These are phyloP conservation scores for Gossypium gossypioides DNA, from an alignment of 441 rosid species.

Conservation along the genomic window DNA sequence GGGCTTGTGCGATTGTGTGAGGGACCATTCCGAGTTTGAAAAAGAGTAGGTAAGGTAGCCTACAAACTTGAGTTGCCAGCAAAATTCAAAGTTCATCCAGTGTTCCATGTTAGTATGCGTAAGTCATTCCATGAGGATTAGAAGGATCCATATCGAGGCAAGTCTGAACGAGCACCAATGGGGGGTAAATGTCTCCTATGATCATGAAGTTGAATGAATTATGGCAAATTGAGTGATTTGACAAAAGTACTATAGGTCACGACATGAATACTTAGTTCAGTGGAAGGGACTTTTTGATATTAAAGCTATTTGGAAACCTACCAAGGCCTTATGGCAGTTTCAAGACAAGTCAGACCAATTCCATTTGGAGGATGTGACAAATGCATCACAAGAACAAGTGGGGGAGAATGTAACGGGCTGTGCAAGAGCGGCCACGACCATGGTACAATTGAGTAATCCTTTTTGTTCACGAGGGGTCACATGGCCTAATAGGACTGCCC, in stretches of 20 bases:
- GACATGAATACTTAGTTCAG: neutral
- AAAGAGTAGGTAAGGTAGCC: neutral
- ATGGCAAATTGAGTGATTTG: neutral
- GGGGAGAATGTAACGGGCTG: neutral
- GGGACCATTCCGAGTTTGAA: neutral
- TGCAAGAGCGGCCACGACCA: neutral
- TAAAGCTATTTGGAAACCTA: neutral
- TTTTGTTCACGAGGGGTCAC: neutral
- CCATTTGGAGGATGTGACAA: neutral
- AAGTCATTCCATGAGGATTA: neutral
- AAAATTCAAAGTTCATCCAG: neutral
- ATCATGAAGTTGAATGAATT: neutral
- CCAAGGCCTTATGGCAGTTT: neutral
- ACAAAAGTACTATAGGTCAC: neutral
- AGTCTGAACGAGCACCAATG: neutral
- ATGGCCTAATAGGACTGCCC: neutral
- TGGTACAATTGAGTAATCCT: neutral
- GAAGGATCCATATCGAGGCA: neutral
- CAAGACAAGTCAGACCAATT: neutral
- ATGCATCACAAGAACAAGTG: neutral
- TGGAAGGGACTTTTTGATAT: neutral
- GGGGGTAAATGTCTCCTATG: neutral
- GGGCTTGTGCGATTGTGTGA: neutral
- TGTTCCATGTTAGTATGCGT: neutral
- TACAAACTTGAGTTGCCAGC: neutral